Base-by-base conservation (phyloP, 192 early-diverging fungal species). In the Backusella psychrophila region DNA sequence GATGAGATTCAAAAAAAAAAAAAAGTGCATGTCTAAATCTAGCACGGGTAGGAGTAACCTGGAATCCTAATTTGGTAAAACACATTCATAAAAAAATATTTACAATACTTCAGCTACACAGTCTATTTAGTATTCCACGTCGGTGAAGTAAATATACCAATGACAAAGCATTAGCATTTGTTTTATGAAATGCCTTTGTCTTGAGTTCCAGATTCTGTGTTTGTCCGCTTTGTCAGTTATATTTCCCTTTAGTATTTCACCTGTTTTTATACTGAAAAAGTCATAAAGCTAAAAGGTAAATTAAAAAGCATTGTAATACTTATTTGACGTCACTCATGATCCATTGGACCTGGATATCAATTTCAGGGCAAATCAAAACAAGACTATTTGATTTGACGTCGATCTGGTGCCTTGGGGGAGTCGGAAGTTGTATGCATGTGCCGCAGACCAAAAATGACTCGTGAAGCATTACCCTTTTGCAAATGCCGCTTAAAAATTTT, bases 381-480 rank as follows among this genome's bases (percentile, higher is more conserved):
- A 42, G 38, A 17, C 70, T 49, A 44, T 19, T 21, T 41, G 33
- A 41, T 41, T 46, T 72, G 41, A 72, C 41, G 71, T 72, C 71
- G 71, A 72, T 72, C 71, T 72, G 71, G 29, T 52, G 33, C n/a
- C n/a, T 69, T 38, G 34, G 19, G 34, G 35, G 26, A 68, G 66
- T 67, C 34, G 34, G 38, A 69, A 69, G 26, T 63, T 63, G 56
- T 63, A 69, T 39, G 41, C 68, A 69, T 69, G 68, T 69, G 68
- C 67, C 67, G 67, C 67, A 36, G 33, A 67, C n/a, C 39, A 15
- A 39, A 69, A 69, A 66, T 69, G 67, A 69, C 67, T 69, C 67
- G 67, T 69, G 67, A 69, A 69, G 67, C 67, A 69, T 69, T 69
- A 69, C 67, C 67, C 67, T 69, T 69, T 69, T 69, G 67, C 35